A percentile compares a stretch with the other conserved stretches of the same genome.
Conservation (phyloP, 1,284 basidiomycete genomes). For the Ceratobasidium sp. region DNA sequence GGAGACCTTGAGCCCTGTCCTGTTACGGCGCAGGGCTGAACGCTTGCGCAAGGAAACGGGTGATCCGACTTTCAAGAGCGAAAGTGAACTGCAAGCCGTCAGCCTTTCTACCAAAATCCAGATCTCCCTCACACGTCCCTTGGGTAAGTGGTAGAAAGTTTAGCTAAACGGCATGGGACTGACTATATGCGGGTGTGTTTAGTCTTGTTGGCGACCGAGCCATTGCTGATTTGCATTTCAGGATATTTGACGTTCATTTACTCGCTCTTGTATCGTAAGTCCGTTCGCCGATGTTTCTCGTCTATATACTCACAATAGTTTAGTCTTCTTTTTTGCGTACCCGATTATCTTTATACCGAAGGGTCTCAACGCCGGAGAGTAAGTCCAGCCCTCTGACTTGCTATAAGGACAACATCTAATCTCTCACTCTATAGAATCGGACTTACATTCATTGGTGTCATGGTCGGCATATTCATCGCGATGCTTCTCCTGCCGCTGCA, state of each 20-base stretch:
- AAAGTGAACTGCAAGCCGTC: slow-evolving; percentile 57
- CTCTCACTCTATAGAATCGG: slow-evolving; percentile 56
- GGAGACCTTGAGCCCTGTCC: slow-evolving; percentile 62
- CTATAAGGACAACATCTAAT: slow-evolving; percentile 51
- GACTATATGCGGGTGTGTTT: neutral
- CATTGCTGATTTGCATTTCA: slow-evolving; percentile 62
- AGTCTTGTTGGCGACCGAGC: slow-evolving; percentile 56
- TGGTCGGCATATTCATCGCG: slow-evolving; percentile 55
- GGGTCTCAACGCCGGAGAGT: slow-evolving; percentile 40
- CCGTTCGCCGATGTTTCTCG: neutral
- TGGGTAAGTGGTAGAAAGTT: slow-evolving; percentile 50
- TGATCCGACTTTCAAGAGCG: slow-evolving; percentile 58
- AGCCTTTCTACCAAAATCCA: slow-evolving; percentile 56
- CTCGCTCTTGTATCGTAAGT: slow-evolving; percentile 54
- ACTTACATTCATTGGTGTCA: slow-evolving; percentile 56
- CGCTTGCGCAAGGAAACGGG: slow-evolving; percentile 60
- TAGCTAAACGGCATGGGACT: too few relatives aligned
- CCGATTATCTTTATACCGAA: slow-evolving; percentile 54
- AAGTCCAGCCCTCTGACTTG: neutral
- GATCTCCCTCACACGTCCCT: slow-evolving; percentile 60
- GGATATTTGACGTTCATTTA: slow-evolving; percentile 64
- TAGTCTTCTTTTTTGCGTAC: slow-evolving; percentile 57
- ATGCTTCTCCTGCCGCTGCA: slow-evolving; percentile 54
- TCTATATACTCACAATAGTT: neutral
- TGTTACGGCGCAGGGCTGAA: slow-evolving; percentile 58